phyloP scores from a whole-genome alignment of 352 stramenopile genomes.

The Pythium scleroteichum region DNA sequence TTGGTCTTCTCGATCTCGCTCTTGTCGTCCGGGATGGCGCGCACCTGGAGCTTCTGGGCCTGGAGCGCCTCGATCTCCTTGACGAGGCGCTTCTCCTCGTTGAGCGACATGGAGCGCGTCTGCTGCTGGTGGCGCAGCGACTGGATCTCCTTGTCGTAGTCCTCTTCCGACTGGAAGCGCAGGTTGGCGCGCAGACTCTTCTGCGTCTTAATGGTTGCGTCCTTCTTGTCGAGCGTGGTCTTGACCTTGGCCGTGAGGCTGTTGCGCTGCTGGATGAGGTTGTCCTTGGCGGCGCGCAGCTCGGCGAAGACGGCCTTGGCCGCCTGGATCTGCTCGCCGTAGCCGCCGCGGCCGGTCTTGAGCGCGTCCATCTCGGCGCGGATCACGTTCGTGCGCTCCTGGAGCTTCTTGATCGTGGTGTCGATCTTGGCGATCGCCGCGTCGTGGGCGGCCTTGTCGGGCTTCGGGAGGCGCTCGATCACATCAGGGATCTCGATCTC shows the following conservation, averaged over 20 bases:
- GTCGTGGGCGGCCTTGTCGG: slow-evolving; percentile 91
- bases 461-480: slow-evolving; percentile 82
- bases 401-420: slow-evolving; percentile 91
- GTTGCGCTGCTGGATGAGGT: slow-evolving; percentile 85
- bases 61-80: slow-evolving; percentile 96
- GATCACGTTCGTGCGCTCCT: slow-evolving; percentile 77
- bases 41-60: slow-evolving; percentile 88
- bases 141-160: slow-evolving; percentile 92
- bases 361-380: slow-evolving; percentile 78
- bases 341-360: slow-evolving; percentile 79
- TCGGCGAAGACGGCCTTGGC: slow-evolving; percentile 85
- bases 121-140: slow-evolving; percentile 91
- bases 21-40: slow-evolving; percentile 81
- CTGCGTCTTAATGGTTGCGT: slow-evolving; percentile 71
- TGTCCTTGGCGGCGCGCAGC: slow-evolving; percentile 83
- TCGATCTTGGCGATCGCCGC: slow-evolving; percentile 84
- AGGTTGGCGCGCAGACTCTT: slow-evolving; percentile 62
- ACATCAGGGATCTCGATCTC: slow-evolving; percentile 72
- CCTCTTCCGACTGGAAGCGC: slow-evolving; percentile 86
- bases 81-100: slow-evolving; percentile 97
- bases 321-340: slow-evolving; percentile 85
- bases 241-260: slow-evolving; percentile 81
- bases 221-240: slow-evolving; percentile 81
- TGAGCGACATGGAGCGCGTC: slow-evolving; percentile 95
- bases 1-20: slow-evolving; percentile 81